Percentiles rank a stretch among this genome's conserved stretches.
Evolutionary conservation across 805 yeast genomes (phyloP).

Genomic region (Nakazawaea holstii): DNA sequence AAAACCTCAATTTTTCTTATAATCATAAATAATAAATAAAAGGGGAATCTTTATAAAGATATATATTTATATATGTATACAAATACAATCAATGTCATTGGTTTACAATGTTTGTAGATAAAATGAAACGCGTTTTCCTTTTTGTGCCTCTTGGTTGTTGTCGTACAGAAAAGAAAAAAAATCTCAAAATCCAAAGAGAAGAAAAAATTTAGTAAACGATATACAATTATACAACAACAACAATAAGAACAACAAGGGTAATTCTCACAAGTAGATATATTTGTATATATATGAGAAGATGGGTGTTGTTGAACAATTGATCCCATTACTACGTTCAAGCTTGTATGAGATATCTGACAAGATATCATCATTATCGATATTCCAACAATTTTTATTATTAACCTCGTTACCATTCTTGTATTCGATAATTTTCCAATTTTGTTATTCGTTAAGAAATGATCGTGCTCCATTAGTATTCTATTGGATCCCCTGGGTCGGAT

Average conservation of each 20-base stretch:
- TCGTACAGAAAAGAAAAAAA: too few species aligned
- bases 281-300: not conserved
- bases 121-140: too few species aligned
- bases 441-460: slow-evolving; percentile 69
- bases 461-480: slow-evolving; percentile 88
- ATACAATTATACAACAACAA: too few species aligned
- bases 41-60: not conserved
- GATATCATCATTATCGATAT: slow-evolving; percentile 16
- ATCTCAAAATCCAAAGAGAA: not conserved
- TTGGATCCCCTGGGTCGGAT: slow-evolving; percentile 95
- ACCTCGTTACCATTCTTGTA: slow-evolving; percentile 56
- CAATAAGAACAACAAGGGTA: not conserved
- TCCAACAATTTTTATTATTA: slow-evolving; percentile 27
- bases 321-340: not conserved
- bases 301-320: slow-evolving; percentile 7
- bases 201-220: not conserved
- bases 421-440: slow-evolving; percentile 59
- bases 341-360: not conserved
- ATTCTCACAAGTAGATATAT: too few species aligned
- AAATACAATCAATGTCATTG: too few species aligned
- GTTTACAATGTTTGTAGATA: too few species aligned
- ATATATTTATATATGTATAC: not conserved
- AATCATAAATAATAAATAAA: not conserved
- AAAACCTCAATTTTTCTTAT: slow-evolving; percentile 10
- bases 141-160: too few species aligned